Conservation (phyloP, 2,329 filamentous ascomycete species). For the Botryotinia globosa region DNA sequence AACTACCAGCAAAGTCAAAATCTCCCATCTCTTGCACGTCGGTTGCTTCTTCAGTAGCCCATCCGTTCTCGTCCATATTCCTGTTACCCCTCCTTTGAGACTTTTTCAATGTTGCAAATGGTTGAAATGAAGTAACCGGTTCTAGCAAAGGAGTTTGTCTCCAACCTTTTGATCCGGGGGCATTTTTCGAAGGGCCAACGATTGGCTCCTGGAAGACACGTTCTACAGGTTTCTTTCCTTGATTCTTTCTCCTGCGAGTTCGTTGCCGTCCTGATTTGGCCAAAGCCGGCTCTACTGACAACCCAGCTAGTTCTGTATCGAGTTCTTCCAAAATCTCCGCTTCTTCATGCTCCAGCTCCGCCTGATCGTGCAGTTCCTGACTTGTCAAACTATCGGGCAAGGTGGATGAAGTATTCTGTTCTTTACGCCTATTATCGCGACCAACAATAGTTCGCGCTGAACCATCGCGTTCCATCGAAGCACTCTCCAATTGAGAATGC, state of each 20-base stretch:
- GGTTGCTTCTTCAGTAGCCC: slow-evolving; percentile 94
- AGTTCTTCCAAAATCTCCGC: slow-evolving; percentile 32
- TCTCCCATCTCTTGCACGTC: slow-evolving; percentile 92
- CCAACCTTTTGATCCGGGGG: slow-evolving; percentile 60
- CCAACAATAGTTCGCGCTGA: slow-evolving; percentile 29
- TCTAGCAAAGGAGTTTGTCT: slow-evolving; percentile 65
- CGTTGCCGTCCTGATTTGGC: slow-evolving; percentile 39
- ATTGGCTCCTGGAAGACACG: slow-evolving; percentile 39
- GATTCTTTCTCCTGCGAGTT: slow-evolving; percentile 44
- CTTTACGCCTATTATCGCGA: slow-evolving; percentile 28
- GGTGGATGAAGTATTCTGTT: slow-evolving; percentile 40
- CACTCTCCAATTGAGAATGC: slow-evolving; percentile 36
- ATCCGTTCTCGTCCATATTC: slow-evolving; percentile 66
- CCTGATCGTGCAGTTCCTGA: slow-evolving; percentile 39
- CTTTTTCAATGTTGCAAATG: slow-evolving; percentile 60
- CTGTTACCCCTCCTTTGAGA: slow-evolving; percentile 44
- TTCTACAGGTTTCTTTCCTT: slow-evolving; percentile 40
- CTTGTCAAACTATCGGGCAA: slow-evolving; percentile 47
- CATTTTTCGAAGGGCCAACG: slow-evolving; percentile 45
- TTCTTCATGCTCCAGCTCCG: slow-evolving; percentile 22
- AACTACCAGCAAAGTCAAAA: slow-evolving; percentile 86
- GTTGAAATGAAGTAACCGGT: slow-evolving; percentile 60
- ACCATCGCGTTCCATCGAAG: slow-evolving; percentile 34
- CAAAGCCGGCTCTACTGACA: slow-evolving; percentile 27
- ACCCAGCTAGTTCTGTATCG: slow-evolving; percentile 25